These are phyloP conservation scores for Acanthochlamys bracteata DNA, from an alignment of 106 monocot genomes.

Conservation along the genomic window DNA sequence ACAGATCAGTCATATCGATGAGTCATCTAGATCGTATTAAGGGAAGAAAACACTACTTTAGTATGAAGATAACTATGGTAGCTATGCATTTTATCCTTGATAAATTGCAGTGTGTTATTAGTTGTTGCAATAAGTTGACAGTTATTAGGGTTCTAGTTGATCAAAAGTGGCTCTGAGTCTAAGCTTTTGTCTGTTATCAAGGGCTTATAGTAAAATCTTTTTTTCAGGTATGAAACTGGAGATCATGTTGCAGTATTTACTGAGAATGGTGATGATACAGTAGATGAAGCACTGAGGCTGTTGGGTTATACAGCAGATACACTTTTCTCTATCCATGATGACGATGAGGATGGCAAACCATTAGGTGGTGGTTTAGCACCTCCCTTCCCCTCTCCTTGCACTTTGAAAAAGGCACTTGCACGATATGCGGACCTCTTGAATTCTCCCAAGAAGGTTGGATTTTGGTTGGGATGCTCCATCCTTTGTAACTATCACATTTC, in stretches of 20 bases:
- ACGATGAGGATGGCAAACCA: slow-evolving; percentile 70
- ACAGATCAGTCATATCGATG: too few species aligned
- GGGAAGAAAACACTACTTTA: too few species aligned
- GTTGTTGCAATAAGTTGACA: too few species aligned
- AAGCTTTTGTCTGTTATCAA: too few species aligned
- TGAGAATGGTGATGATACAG: slow-evolving; percentile 47
- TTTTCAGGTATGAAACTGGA: slow-evolving; percentile 65
- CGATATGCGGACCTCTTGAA: slow-evolving; percentile 63
- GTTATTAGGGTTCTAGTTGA: too few species aligned
- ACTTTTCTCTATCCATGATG: slow-evolving; percentile 60
- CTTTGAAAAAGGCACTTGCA: slow-evolving; percentile 56
- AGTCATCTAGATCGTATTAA: too few species aligned
- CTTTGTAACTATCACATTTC: too few species aligned
- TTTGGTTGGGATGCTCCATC: neutral
- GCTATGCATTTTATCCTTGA: too few species aligned
- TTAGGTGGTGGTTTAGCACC: slow-evolving; percentile 34
- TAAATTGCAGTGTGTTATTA: too few species aligned
- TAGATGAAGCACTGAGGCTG: slow-evolving; percentile 57
- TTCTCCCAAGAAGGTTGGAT: slow-evolving; percentile 59
- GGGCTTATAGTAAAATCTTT: neutral
- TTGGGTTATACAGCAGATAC: slow-evolving; percentile 45
- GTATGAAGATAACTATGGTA: too few species aligned
- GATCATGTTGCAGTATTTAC: slow-evolving; percentile 76
- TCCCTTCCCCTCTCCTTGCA: slow-evolving; percentile 71
- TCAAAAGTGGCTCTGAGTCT: too few species aligned